Evolutionary conservation across 163 green algal species (phyloP), one percentile per base, ranked within the genome.

Genomic region (Coccomyxa subellipsoidea): DNA sequence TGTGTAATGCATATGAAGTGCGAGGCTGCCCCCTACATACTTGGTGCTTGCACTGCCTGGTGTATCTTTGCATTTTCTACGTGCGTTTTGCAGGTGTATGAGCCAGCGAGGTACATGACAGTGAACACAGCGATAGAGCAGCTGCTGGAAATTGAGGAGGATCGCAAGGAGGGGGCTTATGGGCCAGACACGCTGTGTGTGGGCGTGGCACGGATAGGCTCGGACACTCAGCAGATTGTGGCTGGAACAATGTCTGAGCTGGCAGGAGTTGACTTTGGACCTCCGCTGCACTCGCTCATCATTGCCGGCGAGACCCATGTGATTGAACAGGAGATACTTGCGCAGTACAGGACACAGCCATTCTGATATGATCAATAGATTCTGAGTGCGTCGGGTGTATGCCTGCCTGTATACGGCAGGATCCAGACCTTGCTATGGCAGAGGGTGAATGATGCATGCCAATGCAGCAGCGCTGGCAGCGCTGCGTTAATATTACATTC

Each of bases 251-350:
- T 99, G 90, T 73, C 85, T 47, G 80, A 97, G 85, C 86, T 99
- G 47, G 27, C 89, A 29, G 83, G 94, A 7, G 88, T 96, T 3
- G 96, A 99, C 80, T 96, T 98, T 85, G 96, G 96, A 18, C 66
- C 88, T 5, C 96, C 96, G 0, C 86, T 99, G 83, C 96, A 99
- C 85, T 97, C 91, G 54, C 85, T 99, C 8, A 82, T 99, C 23
- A 93, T 99, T 66, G 87, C 90, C 40, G 96, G 93, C 31, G 85
- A 89, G 0, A 82, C 83, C 18, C 86, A 91, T 85, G 70, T 81
- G 18, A 88, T 93, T 32, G 91, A 95, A 72, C 25, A 85, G 31
- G 89, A 94, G 36, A 87, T 90, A 31, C 77, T 94, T 37, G 35
- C 84, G 70, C 85, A 84, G 18, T 86, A 82, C 40, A 79, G n/a